Evolutionary conservation across 345 rosid genomes (phyloP).

Genomic region (Eucalyptus brandiana): DNA sequence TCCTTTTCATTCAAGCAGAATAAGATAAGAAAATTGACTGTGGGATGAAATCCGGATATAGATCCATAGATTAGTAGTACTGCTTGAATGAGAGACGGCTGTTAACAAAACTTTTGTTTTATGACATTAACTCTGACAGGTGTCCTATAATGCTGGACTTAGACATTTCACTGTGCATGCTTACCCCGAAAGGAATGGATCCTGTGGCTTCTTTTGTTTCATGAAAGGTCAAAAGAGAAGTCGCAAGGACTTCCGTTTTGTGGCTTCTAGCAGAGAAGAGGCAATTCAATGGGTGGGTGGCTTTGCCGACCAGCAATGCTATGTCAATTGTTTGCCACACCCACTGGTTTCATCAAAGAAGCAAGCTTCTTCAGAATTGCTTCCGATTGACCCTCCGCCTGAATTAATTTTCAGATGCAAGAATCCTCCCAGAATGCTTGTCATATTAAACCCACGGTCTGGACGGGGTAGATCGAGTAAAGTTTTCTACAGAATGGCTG

Average conservation of each 20-base stretch:
- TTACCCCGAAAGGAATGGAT: conserved; percentile 52
- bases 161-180: conserved; percentile 89
- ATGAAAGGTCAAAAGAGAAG: conserved; percentile 58
- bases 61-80: not conserved
- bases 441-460: conserved; percentile 89
- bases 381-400: conserved; percentile 75
- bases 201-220: conserved; percentile 71
- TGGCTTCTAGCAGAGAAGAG: conserved; percentile 69
- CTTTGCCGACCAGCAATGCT: conserved; percentile 94
- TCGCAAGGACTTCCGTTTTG: conserved; percentile 71
- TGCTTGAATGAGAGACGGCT: not conserved
- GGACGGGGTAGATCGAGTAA: conserved; percentile 87
- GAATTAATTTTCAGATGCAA: conserved; percentile 87
- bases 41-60: not conserved
- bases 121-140: conserved; percentile 24
- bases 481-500: conserved; percentile 79
- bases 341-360: conserved; percentile 86
- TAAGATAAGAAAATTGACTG: not conserved
- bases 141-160: conserved; percentile 74
- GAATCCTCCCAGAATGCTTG: conserved; percentile 90
- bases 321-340: conserved; percentile 82
- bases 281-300: conserved; percentile 98
- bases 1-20: not conserved
- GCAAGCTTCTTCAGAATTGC: conserved; percentile 75
- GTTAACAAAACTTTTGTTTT: not conserved